A percentile compares a stretch with the other conserved stretches of the same genome.
Conservation (phyloP, 768 basidiomycete genomes). For the Amylocystis lapponica region DNA sequence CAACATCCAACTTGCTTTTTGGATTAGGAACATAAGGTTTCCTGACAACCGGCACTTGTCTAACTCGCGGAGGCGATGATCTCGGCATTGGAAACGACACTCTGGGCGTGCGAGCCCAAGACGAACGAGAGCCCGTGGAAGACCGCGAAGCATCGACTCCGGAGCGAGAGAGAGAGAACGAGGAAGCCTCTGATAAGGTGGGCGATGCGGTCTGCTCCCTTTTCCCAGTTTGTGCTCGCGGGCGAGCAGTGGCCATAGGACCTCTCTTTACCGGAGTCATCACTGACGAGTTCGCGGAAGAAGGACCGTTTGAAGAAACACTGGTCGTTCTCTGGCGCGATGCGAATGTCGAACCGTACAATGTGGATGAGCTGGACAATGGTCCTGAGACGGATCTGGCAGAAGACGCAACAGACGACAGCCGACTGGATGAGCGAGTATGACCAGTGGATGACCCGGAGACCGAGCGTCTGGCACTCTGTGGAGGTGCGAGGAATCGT, state of each 20-base stretch:
- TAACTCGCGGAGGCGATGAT: conserved; percentile 44
- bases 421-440: conserved; percentile 51
- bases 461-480: conserved; percentile 41
- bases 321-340: conserved; percentile 82
- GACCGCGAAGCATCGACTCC: conserved; percentile 40
- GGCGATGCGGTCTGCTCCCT: conserved; percentile 49
- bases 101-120: conserved; percentile 66
- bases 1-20: conserved; percentile 88
- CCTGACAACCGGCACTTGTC: conserved; percentile 32
- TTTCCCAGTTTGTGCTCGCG: conserved; percentile 38
- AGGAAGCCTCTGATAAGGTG: conserved; percentile 54
- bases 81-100: conserved; percentile 46
- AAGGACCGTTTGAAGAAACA: conserved; percentile 37
- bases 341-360: conserved; percentile 66
- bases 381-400: conserved; percentile 71
- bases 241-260: conserved; percentile 25
- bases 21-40: conserved; percentile 83
- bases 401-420: conserved; percentile 49
- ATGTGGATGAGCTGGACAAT: conserved; percentile 32
- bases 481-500: conserved; percentile 42
- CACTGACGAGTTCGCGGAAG: conserved; percentile 23
- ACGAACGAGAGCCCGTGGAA: conserved; percentile 46
- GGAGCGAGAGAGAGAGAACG: conserved; percentile 45
- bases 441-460: conserved; percentile 38
- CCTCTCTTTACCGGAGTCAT: conserved; percentile 28